Evolutionary conservation across 2,329 filamentous ascomycete genomes (phyloP), one percentile per base, ranked within the genome.

Genomic region (Rasamsonia emersonii): DNA sequence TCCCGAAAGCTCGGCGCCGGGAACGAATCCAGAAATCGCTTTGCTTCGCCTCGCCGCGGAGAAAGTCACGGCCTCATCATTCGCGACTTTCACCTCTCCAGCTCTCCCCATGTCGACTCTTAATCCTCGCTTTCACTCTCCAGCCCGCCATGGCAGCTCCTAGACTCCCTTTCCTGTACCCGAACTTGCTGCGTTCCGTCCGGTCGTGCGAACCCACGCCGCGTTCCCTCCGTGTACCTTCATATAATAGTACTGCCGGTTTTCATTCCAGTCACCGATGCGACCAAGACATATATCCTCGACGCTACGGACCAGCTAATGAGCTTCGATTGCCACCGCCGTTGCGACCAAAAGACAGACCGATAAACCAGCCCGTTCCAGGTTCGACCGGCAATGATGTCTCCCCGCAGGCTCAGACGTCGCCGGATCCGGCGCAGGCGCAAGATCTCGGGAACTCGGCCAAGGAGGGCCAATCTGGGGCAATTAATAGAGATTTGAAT

Each of bases 121-220:
- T n/a, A n/a, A n/a, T 23, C 23, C 16, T 25, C 24, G 9, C 18
- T 30, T 11, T 35, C 20, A 18, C 25, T 18, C 23, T 11, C 13
- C 33, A 25, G 28, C 27, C 28, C 31, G 54, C 47, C 39, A 84
- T 84, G 75, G 68, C 77, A 41, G 67, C 71, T 15, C 62, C 66
- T 38, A 69, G 79, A 47, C 64, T 84, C 38, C 73, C 74, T 10
- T 83, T 83, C 48, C 64, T 84, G 11, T 83, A 82, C 44, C 78
- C 80, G 27, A 75, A 77, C 44, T 58, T 83, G 33, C 73, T 79
- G 55, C 74, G 77, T 33, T 64, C 68, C 10, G 54, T 68, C 41
- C 65, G 68, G 49, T 56, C 56, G 51, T 74, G 57, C 51, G 64
- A 59, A 52, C 64, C 55, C 24, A 61, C 41, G 18, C 59, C 56